Conservation (phyloP, 306 rosid species). For the Ormosia semicastrata region DNA sequence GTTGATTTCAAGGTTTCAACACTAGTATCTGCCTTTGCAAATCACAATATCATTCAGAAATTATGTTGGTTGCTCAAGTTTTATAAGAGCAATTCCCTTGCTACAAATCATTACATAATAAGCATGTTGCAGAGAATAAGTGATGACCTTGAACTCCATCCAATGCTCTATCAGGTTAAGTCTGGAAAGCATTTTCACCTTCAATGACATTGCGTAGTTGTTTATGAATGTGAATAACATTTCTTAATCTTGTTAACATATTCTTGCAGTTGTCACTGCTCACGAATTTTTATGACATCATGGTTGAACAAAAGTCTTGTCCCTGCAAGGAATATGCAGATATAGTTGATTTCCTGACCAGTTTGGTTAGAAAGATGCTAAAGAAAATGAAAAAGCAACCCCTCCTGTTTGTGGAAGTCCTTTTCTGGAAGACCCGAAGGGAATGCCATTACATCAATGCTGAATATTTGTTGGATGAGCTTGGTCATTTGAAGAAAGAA, state of each 20-base stretch:
- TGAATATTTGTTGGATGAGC: slow-evolving; percentile 78
- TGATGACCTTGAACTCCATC: slow-evolving; percentile 82
- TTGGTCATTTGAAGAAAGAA: slow-evolving; percentile 67
- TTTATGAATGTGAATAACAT: slow-evolving; percentile 24
- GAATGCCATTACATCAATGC: slow-evolving; percentile 90
- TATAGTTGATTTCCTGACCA: slow-evolving; percentile 66
- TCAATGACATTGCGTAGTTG: slow-evolving; percentile 8
- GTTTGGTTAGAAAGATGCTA: slow-evolving; percentile 80
- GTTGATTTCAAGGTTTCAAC: slow-evolving; percentile 86
- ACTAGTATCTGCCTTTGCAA: slow-evolving; percentile 72
- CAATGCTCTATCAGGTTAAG: slow-evolving; percentile 92
- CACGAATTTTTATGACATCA: slow-evolving; percentile 66
- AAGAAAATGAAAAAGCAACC: slow-evolving; percentile 86
- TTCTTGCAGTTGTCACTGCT: slow-evolving; percentile 81
- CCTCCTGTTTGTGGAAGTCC: slow-evolving; percentile 82
- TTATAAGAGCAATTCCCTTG: slow-evolving; percentile 77
- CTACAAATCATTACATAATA: slow-evolving; percentile 78
- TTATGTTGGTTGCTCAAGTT: slow-evolving; percentile 95
- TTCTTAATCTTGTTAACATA: slow-evolving; percentile 3
- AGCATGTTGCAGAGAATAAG: slow-evolving; percentile 67
- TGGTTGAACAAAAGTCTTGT: slow-evolving; percentile 71
- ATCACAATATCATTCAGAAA: slow-evolving; percentile 73
- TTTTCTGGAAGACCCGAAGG: slow-evolving; percentile 91
- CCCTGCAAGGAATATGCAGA: slow-evolving; percentile 61
- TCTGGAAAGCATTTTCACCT: slow-evolving; percentile 25